phyloP scores from a whole-genome alignment of 805 yeast species.

The Yarrowia osloensis region DNA sequence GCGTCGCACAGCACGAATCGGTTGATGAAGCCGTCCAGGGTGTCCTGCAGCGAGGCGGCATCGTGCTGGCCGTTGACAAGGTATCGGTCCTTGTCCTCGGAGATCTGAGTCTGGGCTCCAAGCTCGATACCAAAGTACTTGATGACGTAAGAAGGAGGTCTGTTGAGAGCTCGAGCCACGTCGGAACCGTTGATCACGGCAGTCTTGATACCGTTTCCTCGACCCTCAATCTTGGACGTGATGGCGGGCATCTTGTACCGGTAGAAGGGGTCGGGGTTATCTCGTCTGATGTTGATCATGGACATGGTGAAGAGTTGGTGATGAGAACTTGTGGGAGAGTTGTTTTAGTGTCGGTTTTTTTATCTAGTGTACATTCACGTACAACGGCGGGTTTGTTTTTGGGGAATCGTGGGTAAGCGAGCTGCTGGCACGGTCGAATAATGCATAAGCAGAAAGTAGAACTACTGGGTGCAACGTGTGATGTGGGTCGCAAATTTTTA shows the following conservation, averaged over 20 bases:
- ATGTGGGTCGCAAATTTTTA: constrained; percentile 8
- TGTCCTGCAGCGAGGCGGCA: constrained; percentile 85
- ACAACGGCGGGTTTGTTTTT: background rate
- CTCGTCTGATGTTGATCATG: constrained; percentile 90
- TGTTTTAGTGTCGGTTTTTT: background rate
- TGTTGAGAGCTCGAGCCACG: constrained; percentile 89
- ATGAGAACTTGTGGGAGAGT: too few species aligned
- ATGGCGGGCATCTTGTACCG: constrained; percentile 99
- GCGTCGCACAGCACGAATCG: constrained; percentile 91
- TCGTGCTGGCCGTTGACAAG: constrained; percentile 95
- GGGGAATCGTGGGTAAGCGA: constrained; percentile 1
- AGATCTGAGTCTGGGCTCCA: constrained; percentile 91
- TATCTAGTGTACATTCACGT: constrained; percentile 2
- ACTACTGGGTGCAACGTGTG: constrained; percentile 8
- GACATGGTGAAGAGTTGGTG: constrained; percentile 56
- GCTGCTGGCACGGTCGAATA: constrained; percentile 20
- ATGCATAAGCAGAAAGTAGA: constrained; percentile 24
- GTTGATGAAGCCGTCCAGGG: constrained; percentile 88
- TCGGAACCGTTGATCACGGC: constrained; percentile 87
- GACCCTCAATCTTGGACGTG: constrained; percentile 95
- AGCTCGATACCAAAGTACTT: constrained; percentile 95
- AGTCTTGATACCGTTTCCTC: constrained; percentile 99
- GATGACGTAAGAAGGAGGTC: constrained; percentile 90
- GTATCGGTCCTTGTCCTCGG: constrained; percentile 80
- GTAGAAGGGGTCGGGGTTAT: constrained; percentile 96